Conservation (phyloP, 2,329 filamentous ascomycete species). For the Triangularia verruculosa region DNA sequence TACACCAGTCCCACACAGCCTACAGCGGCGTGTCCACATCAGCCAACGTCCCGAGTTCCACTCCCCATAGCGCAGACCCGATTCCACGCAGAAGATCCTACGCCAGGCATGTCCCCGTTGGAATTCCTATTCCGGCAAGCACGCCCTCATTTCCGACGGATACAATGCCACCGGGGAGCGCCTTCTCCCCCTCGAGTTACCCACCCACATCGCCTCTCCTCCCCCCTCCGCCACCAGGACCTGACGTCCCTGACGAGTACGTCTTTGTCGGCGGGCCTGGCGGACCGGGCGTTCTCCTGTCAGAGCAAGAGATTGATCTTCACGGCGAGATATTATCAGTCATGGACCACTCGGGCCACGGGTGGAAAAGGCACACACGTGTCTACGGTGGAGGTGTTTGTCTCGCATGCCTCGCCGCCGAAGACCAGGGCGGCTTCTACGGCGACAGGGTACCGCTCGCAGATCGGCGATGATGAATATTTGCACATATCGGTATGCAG, state of each 20-base stretch:
- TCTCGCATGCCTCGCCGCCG: conserved; percentile 52
- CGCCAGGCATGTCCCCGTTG: conserved; percentile 26
- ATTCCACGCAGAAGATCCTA: conserved; percentile 24
- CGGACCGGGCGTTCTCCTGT: conserved; percentile 19
- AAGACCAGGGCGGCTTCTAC: conserved; percentile 48
- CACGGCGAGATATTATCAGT: conserved; percentile 51
- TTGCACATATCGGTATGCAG: background rate
- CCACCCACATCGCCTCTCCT: conserved; percentile 47
- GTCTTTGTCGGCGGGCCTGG: conserved; percentile 30
- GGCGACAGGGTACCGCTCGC: conserved; percentile 52
- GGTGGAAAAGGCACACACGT: conserved; percentile 57
- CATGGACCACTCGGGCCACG: conserved; percentile 45
- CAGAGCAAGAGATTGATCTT: conserved; percentile 40
- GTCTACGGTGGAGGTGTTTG: conserved; percentile 59
- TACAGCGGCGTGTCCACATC: conserved; percentile 37
- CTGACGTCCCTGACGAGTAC: conserved; percentile 30
- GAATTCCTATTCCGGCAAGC: conserved; percentile 21
- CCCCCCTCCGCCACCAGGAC: conserved; percentile 45
- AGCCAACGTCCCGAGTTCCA: conserved; percentile 24
- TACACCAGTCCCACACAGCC: conserved; percentile 51
- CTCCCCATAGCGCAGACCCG: conserved; percentile 15
- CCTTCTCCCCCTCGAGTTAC: conserved; percentile 48
- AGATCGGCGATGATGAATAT: conserved; percentile 41
- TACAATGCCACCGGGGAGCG: conserved; percentile 20
- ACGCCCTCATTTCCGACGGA: conserved; percentile 16